Evolutionary conservation across 768 basidiomycete species (phyloP), one percentile per base, ranked within the genome.

Genomic region (Pleurotus pulmonarius): DNA sequence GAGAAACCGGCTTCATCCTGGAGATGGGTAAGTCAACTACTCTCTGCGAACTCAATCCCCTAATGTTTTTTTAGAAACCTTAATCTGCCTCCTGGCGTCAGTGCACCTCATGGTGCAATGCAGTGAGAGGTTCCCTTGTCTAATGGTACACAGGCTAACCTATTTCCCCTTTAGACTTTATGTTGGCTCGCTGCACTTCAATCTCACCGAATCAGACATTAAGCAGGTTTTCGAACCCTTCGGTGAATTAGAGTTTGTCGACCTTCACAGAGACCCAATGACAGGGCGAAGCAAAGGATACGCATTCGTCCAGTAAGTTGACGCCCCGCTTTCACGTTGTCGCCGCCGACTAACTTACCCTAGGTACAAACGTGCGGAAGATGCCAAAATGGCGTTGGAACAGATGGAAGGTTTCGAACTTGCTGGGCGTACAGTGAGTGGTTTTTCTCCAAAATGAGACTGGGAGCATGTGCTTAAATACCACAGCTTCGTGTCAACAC

Each of bases 361-460:
- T 56, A 94, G 92, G 70, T 95, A 94, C 70, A 92, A 92, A 67
- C 81, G 92, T 51, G 75, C 83, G n/a, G 90, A 94, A 68, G 92
- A 98, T 68, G 96, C 97, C 22, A 89, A 90, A 69, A 95, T 95
- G 87, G 97, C 97, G 22, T 72, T 99, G 44, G 94, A 97, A 66
- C 93, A 98, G 64, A 99, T 99, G 97, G 95, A 98, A 77, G 93
- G 93, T 25, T 99, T 99, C 67, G 94, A 97, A 65, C 81, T 99
- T 56, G 97, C 97, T 53, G 97, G 97, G 40, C 86, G 97, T 57
- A 90, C 89, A 58, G 94, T 94, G 67, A 61, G 85, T 73, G 6
- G 37, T 41, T 43, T 58, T 15, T 52, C 44, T 44, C 41, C 9
- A 44, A 44, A 13, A 3, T 34, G 41, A 15, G 13, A 44, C 41